phyloP scores from a whole-genome alignment of 2,329 filamentous ascomycete genomes.

The Beauveria sp. region DNA sequence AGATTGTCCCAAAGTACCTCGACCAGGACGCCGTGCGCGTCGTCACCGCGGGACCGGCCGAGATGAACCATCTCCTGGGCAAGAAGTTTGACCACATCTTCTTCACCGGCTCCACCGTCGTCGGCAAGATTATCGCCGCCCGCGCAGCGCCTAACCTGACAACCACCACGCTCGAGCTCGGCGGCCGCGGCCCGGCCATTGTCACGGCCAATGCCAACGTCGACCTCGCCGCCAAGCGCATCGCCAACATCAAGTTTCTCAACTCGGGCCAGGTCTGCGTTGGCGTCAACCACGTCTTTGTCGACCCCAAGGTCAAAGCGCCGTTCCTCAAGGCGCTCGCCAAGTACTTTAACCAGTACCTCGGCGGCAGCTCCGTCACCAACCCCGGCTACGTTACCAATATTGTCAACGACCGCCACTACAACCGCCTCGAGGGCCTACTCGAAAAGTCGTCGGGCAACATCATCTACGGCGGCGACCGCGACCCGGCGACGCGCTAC shows the following conservation, averaged over 20 bases:
- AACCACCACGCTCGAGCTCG: slow-evolving; percentile 35
- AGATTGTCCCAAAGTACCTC: slow-evolving; percentile 33
- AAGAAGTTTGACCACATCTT: slow-evolving; percentile 36
- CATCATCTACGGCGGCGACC: slow-evolving; percentile 27
- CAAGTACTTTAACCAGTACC: slow-evolving; percentile 26
- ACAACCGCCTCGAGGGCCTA: slow-evolving; percentile 29
- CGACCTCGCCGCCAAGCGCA: slow-evolving; percentile 33
- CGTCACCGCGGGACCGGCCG: slow-evolving; percentile 27
- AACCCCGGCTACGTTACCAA: slow-evolving; percentile 17
- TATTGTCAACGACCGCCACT: slow-evolving; percentile 36
- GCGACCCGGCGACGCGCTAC: slow-evolving; percentile 21
- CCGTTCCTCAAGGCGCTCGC: slow-evolving; percentile 26
- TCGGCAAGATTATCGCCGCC: slow-evolving; percentile 29
- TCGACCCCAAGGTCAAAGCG: slow-evolving; percentile 30
- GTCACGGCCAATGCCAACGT: slow-evolving; percentile 32
- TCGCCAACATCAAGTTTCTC: slow-evolving; percentile 33
- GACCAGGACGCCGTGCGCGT: slow-evolving; percentile 29
- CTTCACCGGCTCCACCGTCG: slow-evolving; percentile 33
- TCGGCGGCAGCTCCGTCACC: slow-evolving; percentile 15
- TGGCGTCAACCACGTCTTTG: slow-evolving; percentile 35
- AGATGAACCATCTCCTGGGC: slow-evolving; percentile 29
- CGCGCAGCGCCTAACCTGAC: slow-evolving; percentile 39
- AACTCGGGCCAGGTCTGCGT: slow-evolving; percentile 28
- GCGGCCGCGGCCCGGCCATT: slow-evolving; percentile 37
- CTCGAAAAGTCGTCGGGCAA: slow-evolving; percentile 28